Conservation (phyloP, 495 filamentous ascomycete genomes). For the Rostrohypoxylon terebratum region DNA sequence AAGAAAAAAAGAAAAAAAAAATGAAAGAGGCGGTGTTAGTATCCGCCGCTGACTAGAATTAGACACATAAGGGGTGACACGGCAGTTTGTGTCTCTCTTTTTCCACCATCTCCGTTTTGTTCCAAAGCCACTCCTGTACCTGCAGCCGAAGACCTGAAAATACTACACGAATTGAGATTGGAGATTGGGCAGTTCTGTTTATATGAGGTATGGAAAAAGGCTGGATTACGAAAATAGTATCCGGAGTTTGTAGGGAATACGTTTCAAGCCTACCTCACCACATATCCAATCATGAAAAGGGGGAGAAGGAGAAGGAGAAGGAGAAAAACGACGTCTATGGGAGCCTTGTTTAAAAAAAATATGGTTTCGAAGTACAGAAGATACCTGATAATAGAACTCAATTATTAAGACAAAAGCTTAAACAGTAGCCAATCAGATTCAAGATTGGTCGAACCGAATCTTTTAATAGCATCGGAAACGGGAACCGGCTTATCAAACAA, state of each 20-base stretch:
- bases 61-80: slow-evolving; percentile 14
- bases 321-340: too few species aligned
- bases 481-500: background rate
- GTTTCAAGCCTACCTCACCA: background rate
- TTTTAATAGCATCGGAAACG: slow-evolving; percentile 11
- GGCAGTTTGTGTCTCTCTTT: slow-evolving; percentile 8
- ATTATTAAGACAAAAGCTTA: background rate
- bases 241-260: background rate
- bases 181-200: background rate
- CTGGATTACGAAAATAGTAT: background rate
- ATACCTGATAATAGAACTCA: too few species aligned
- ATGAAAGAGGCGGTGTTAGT: slow-evolving; percentile 10
- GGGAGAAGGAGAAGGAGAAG: too few species aligned
- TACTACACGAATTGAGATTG: background rate
- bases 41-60: slow-evolving; percentile 7
- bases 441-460: background rate
- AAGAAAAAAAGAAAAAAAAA: too few species aligned
- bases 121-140: slow-evolving; percentile 14
- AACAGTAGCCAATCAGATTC: slow-evolving; percentile 26
- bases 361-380: background rate
- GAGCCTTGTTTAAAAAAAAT: background rate
- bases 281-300: background rate
- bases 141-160: slow-evolving; percentile 12
- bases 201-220: background rate
- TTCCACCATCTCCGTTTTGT: background rate